Percentiles rank a stretch among this genome's conserved stretches.
These are phyloP conservation scores for Fraxinus latifolia DNA, from an alignment of 305 asterid genomes.

Conservation along the genomic window DNA sequence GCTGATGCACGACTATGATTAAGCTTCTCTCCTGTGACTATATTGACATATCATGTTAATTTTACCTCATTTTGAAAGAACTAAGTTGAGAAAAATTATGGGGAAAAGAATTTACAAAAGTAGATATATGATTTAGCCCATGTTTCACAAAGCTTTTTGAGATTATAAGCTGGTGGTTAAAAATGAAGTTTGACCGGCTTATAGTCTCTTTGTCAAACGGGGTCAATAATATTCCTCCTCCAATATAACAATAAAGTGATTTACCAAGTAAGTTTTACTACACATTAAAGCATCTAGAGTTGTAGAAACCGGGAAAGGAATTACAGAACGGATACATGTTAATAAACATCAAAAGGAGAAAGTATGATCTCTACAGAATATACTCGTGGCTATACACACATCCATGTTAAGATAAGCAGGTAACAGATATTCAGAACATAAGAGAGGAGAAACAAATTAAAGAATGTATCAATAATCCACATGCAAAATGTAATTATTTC, in stretches of 20 bases:
- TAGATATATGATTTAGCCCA: not conserved
- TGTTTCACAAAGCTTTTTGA: not conserved
- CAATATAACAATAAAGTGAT: not conserved
- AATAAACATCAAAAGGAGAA: not conserved
- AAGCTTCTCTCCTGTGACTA: conserved; percentile 22
- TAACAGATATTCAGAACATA: not conserved
- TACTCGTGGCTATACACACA: not conserved
- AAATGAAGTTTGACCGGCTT: not conserved
- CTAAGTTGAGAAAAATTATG: not conserved
- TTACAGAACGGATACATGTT: not conserved
- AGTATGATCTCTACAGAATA: not conserved
- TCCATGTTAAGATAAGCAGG: not conserved
- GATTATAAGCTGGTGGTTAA: not conserved
- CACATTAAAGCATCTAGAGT: not conserved
- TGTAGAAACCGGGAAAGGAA: not conserved
- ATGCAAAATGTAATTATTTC: not conserved
- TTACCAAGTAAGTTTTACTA: not conserved
- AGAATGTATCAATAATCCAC: not conserved
- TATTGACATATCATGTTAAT: conserved; percentile 8
- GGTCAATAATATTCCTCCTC: not conserved
- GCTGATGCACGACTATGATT: not conserved
- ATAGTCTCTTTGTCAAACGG: not conserved
- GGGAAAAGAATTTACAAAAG: not conserved
- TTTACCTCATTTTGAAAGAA: not conserved
- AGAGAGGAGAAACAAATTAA: not conserved